Base-by-base conservation (phyloP, 495 filamentous ascomycete genomes). In the Daldinia decipiens region DNA sequence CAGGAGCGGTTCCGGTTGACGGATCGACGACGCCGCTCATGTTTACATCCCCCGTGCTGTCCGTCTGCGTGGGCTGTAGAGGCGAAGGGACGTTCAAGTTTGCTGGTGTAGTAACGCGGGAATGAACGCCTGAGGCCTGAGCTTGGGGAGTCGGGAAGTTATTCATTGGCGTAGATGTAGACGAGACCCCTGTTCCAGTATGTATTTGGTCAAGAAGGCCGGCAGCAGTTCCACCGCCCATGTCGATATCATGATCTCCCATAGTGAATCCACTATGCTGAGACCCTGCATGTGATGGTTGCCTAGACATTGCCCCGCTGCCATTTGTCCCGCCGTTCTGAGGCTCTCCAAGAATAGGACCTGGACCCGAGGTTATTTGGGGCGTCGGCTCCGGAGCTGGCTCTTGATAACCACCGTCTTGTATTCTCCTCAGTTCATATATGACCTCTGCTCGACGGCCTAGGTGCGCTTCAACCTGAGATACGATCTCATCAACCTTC, bases 381-480 rank as follows among this genome's bases (percentile, higher is more conserved):
- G 29, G 55, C n/a, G 52, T 47, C 8, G 67, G 68, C 70, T 93
- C 88, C 3, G 80, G 81, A 1, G 72, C 76, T 5, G 78, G 80
- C 71, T 92, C 81, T 40, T 92, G 82, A 31, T 90, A 92, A 57
- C 92, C 92, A 21, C 85, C 84, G 67, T 91, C 89, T 64, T 92
- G 86, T 47, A 92, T 84, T 56, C 90, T 89, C 12, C 87, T 84
- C 4, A 93, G 81, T 32, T 88, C 87, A 53, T 88, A 84, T 47
- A 90, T 86, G 4, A 85, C 80, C 17, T 82, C 82, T 51, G 89
- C 86, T 45, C 79, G 82, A 60, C 85, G 88, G 47, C 85, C 83
- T 54, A 87, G 82, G 3, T 85, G 75, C 36, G 79, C 80, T 75
- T 91, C 87, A 5, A 90, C 83, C 24, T 86, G 82, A 13, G 83